Base-by-base conservation (phyloP, 805 yeast genomes). In the Nakazawaea siamensis region DNA sequence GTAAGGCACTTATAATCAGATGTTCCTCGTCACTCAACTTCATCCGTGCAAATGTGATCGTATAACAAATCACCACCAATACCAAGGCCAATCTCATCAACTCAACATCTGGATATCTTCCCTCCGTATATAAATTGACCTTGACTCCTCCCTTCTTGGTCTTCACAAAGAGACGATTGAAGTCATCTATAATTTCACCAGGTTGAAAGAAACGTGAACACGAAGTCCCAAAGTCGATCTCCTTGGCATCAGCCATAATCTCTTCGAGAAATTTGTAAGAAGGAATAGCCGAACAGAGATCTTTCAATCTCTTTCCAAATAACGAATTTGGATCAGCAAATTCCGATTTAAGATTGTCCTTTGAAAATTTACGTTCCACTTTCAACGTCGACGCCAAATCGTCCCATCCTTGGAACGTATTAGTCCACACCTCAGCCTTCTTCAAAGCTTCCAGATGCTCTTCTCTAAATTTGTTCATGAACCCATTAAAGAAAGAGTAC, bases 301-400 rank as follows among this genome's bases (percentile, higher is more conserved):
- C 40, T 24, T 37, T 36, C 15, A 37, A 29, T 25, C 33, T 37
- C 23, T 37, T 37, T 3, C 40, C 40, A 25, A 37, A 37, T 10
- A 19, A n/a, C n/a, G n/a, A n/a, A n/a, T n/a, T n/a, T n/a, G n/a
- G n/a, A n/a, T n/a, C n/a, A n/a, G n/a, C n/a, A n/a, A n/a, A n/a
- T n/a, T n/a, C n/a, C n/a, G n/a, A n/a, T n/a, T n/a, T n/a, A n/a
- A n/a, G n/a, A n/a, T n/a, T n/a, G n/a, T n/a, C n/a, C n/a, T n/a
- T n/a, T n/a, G n/a, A n/a, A n/a, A n/a, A n/a, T n/a, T n/a, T n/a
- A n/a, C n/a, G n/a, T n/a, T n/a, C n/a, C n/a, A n/a, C n/a, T n/a
- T n/a, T n/a, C n/a, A n/a, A n/a, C n/a, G n/a, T n/a, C n/a, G n/a
- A n/a, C n/a, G n/a, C n/a, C n/a, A n/a, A n/a, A n/a, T n/a, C n/a